These are phyloP conservation scores for Oropetium thomaeum DNA, from an alignment of 176 grass and related monocot species.

Conservation along the genomic window DNA sequence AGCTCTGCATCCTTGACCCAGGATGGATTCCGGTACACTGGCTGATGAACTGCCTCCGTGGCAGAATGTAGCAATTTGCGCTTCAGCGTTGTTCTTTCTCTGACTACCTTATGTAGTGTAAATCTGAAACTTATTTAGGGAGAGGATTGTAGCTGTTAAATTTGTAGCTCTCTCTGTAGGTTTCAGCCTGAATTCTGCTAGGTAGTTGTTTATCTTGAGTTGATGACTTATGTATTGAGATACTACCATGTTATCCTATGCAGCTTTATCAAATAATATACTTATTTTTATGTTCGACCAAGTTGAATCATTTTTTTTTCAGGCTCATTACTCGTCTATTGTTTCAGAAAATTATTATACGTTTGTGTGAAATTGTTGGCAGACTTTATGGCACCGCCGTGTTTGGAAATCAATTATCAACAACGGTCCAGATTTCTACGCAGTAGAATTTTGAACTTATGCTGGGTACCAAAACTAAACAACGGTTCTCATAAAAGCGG, in stretches of 20 bases:
- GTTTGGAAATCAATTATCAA: not conserved
- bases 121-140: conserved; percentile 40
- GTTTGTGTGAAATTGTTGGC: not conserved
- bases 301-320: not conserved
- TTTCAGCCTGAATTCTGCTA: conserved; percentile 25
- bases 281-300: not conserved
- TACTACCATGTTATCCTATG: conserved; percentile 24
- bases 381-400: no score
- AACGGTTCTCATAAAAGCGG: not conserved
- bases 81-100: not conserved
- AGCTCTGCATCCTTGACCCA: conserved; percentile 27
- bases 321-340: not conserved
- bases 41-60: not conserved
- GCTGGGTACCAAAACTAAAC: not conserved
- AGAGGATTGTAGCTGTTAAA: conserved; percentile 26
- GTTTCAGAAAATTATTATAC: not conserved
- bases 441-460: not conserved
- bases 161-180: conserved; percentile 42
- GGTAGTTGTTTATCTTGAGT: conserved; percentile 14
- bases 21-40: not conserved
- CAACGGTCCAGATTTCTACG: not conserved
- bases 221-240: conserved; percentile 34
- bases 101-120: conserved; percentile 47
- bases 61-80: conserved; percentile 19
- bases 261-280: conserved; percentile 2